Evolutionary conservation across 2,329 filamentous ascomycete genomes (phyloP).

Genomic region (Cucurbitaria berberidis): DNA sequence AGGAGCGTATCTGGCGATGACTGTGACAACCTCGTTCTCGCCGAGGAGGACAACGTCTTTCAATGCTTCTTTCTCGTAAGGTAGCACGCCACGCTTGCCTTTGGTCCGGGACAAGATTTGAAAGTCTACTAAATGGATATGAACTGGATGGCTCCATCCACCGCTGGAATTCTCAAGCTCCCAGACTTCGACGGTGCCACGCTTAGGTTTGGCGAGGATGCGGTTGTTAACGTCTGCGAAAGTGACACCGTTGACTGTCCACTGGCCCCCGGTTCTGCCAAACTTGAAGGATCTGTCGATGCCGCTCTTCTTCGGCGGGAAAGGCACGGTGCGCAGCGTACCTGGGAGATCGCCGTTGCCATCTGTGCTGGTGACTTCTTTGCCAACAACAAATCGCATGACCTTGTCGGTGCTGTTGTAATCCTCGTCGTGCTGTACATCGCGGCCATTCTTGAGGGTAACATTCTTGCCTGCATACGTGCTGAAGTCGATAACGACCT

Average conservation of each 20-base stretch:
- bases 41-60: conserved; percentile 66
- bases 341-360: conserved; percentile 39
- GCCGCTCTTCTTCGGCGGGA: conserved; percentile 37
- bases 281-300: conserved; percentile 46
- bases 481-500: conserved; percentile 65
- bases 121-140: conserved; percentile 67
- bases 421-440: conserved; percentile 58
- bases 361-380: conserved; percentile 23
- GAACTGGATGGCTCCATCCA: conserved; percentile 61
- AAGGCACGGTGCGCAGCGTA: conserved; percentile 39
- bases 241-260: conserved; percentile 50
- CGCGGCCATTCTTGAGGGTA: conserved; percentile 53
- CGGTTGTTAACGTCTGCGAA: conserved; percentile 46
- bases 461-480: conserved; percentile 59
- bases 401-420: conserved; percentile 56
- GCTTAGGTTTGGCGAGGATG: conserved; percentile 44
- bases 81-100: conserved; percentile 51
- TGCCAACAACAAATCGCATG: conserved; percentile 56
- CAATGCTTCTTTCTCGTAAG: conserved; percentile 62
- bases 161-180: conserved; percentile 56
- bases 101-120: conserved; percentile 59
- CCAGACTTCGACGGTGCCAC: conserved; percentile 48
- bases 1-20: conserved; percentile 42
- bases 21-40: conserved; percentile 51
- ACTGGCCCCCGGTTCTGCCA: conserved; percentile 31